Percentiles rank a stretch among this genome's conserved stretches.
phyloP scores from a whole-genome alignment of 2,329 filamentous ascomycete species.

The Ilyonectria destructans region DNA sequence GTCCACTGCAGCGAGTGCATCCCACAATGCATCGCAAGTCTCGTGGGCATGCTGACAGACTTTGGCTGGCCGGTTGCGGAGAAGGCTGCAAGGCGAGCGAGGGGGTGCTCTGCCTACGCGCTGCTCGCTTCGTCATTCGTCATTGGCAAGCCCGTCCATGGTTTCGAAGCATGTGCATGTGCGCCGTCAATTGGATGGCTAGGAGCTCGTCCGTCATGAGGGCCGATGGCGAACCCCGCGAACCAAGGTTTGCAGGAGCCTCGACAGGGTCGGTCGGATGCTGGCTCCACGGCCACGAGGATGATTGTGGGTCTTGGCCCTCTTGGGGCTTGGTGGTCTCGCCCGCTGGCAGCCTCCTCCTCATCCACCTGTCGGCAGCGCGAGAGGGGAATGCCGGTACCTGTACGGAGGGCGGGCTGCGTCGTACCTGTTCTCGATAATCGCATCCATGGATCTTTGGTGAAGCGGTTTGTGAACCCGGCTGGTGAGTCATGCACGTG shows the following conservation, averaged over 20 bases:
- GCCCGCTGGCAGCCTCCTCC: slow-evolving; percentile 6
- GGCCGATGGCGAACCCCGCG: slow-evolving; percentile 20
- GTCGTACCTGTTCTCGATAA: background rate
- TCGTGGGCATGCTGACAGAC: slow-evolving; percentile 4
- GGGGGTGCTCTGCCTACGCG: background rate
- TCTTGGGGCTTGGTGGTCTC: background rate
- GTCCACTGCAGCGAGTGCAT: slow-evolving; percentile 14
- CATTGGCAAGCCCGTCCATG: background rate
- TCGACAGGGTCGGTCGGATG: slow-evolving; percentile 21
- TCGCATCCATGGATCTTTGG: background rate
- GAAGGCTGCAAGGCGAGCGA: slow-evolving; percentile 8
- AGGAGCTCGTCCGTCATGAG: slow-evolving; percentile 1
- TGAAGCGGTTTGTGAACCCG: background rate
- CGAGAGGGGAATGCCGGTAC: slow-evolving; percentile 15
- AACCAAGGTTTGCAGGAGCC: slow-evolving; percentile 24
- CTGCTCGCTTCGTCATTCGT: background rate
- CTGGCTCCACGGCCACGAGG: slow-evolving; percentile 28
- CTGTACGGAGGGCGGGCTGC: slow-evolving; percentile 5
- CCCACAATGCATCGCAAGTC: slow-evolving; percentile 10
- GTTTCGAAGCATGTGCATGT: slow-evolving; percentile 11
- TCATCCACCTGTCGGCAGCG: background rate
- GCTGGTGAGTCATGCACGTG: slow-evolving; percentile 17
- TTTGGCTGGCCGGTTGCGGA: slow-evolving; percentile 27
- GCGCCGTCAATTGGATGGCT: slow-evolving; percentile 19
- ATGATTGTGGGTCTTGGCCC: slow-evolving; percentile 17